phyloP scores from a whole-genome alignment of 768 basidiomycete genomes.

The Mycena epipterygia region DNA sequence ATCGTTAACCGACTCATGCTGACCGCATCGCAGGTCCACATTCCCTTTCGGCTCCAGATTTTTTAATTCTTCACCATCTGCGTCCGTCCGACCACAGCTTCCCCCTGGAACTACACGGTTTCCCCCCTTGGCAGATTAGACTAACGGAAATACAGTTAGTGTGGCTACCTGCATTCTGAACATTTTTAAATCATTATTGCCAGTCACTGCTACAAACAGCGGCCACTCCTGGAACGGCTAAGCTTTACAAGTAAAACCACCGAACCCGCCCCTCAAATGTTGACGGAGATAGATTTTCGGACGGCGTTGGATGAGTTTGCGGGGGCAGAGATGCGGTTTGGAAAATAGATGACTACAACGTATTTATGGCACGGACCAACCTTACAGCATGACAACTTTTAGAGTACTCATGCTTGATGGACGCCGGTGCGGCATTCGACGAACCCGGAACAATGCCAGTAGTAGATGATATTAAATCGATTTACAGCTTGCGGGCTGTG shows the following conservation, averaged over 20 bases:
- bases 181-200: background rate
- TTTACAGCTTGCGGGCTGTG: too few relatives aligned
- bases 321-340: conserved; percentile 82
- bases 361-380: too few relatives aligned
- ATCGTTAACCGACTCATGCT: background rate
- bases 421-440: too few relatives aligned
- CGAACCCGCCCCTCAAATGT: conserved; percentile 31
- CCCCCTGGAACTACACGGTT: conserved; percentile 75
- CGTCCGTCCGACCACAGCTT: conserved; percentile 51
- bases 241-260: background rate
- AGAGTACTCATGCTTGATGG: too few relatives aligned
- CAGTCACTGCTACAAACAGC: conserved; percentile 17
- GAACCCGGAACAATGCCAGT: too few relatives aligned
- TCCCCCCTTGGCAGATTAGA: conserved; percentile 89
- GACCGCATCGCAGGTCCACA: conserved; percentile 55
- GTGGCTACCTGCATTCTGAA: background rate
- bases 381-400: too few relatives aligned
- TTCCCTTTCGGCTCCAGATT: conserved; percentile 77
- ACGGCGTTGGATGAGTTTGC: conserved; percentile 82
- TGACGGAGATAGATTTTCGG: conserved; percentile 73
- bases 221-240: conserved; percentile 8
- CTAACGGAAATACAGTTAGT: conserved; percentile 86
- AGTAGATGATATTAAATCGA: too few relatives aligned
- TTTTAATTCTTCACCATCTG: conserved; percentile 81
- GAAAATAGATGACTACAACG: conserved; percentile 61